These are phyloP conservation scores for Tricharina praecox DNA, from an alignment of 495 filamentous ascomycete genomes.

Conservation along the genomic window DNA sequence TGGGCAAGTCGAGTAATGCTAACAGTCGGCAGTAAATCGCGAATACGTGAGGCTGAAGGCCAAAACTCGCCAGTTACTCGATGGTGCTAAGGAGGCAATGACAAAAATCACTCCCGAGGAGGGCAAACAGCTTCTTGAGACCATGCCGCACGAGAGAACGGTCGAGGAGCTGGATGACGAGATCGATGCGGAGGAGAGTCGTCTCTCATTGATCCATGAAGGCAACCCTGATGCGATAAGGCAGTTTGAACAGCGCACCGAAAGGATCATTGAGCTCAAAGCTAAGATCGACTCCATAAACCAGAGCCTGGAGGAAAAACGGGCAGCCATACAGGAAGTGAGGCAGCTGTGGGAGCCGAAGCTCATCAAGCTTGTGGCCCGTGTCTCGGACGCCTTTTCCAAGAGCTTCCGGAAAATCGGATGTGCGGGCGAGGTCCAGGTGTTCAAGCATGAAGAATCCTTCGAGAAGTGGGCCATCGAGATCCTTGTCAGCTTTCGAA, in stretches of 20 bases:
- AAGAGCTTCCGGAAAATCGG: constrained; percentile 85
- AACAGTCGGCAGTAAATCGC: too few relatives aligned
- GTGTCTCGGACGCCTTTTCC: constrained; percentile 76
- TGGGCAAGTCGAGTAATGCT: too few relatives aligned
- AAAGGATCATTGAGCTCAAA: constrained; percentile 38
- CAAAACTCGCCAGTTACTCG: not conserved
- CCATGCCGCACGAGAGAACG: constrained; percentile 32
- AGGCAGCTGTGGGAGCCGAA: constrained; percentile 60
- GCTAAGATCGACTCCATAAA: constrained; percentile 24
- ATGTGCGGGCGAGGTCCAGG: constrained; percentile 78
- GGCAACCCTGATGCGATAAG: constrained; percentile 59
- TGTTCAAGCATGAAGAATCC: constrained; percentile 64
- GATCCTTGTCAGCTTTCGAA: constrained; percentile 85
- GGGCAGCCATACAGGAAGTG: constrained; percentile 39
- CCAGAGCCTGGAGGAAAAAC: constrained; percentile 30
- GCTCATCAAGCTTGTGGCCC: constrained; percentile 56
- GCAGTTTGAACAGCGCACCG: constrained; percentile 57
- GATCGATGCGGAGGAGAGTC: constrained; percentile 54
- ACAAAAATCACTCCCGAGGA: not conserved
- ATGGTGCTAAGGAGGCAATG: too few relatives aligned
- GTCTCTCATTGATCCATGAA: constrained; percentile 62
- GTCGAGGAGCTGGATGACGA: constrained; percentile 53
- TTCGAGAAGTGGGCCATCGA: constrained; percentile 90
- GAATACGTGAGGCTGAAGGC: not conserved
- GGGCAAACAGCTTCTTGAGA: not conserved